These are phyloP conservation scores for Marchantia polymorpha DNA, from an alignment of 225 moss, liverwort and hornwort genomes.

Conservation along the genomic window DNA sequence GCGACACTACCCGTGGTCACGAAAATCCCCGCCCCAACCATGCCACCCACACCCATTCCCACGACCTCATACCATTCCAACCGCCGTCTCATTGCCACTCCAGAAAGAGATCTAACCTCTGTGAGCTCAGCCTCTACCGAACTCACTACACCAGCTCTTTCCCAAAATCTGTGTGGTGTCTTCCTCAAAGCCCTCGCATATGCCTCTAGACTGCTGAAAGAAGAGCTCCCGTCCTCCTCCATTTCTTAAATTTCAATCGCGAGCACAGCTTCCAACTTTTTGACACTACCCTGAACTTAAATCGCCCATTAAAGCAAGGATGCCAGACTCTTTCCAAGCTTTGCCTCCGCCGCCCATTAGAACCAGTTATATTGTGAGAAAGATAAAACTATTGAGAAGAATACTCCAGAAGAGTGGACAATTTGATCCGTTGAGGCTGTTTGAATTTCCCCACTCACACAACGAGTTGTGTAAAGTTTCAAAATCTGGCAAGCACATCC, in stretches of 20 bases:
- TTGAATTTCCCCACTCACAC: too few relatives aligned
- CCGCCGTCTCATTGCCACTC: conserved; percentile 64
- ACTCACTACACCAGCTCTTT: conserved; percentile 31
- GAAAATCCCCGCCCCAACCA: conserved; percentile 92
- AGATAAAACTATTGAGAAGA: too few relatives aligned
- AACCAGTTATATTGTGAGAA: too few relatives aligned
- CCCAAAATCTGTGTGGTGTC: conserved; percentile 34
- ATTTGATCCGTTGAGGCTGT: too few relatives aligned
- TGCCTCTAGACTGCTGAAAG: conserved; percentile 27
- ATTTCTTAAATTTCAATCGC: not conserved
- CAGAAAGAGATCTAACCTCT: conserved; percentile 54
- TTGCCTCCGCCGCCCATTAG: too few relatives aligned
- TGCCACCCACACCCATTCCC: conserved; percentile 88
- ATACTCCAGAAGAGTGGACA: too few relatives aligned
- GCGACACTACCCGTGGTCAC: conserved; percentile 86
- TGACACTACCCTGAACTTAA: not conserved
- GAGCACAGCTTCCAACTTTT: not conserved
- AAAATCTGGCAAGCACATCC: too few relatives aligned
- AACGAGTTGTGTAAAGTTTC: too few relatives aligned
- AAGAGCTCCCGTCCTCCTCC: conserved; percentile 25
- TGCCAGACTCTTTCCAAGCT: too few relatives aligned
- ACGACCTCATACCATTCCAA: conserved; percentile 93
- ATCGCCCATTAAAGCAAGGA: too few relatives aligned
- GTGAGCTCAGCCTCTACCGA: conserved; percentile 37
- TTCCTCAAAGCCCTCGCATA: conserved; percentile 33